Base-by-base conservation (phyloP, 2,329 filamentous ascomycete genomes). In the Hymenoscyphus scutula region DNA sequence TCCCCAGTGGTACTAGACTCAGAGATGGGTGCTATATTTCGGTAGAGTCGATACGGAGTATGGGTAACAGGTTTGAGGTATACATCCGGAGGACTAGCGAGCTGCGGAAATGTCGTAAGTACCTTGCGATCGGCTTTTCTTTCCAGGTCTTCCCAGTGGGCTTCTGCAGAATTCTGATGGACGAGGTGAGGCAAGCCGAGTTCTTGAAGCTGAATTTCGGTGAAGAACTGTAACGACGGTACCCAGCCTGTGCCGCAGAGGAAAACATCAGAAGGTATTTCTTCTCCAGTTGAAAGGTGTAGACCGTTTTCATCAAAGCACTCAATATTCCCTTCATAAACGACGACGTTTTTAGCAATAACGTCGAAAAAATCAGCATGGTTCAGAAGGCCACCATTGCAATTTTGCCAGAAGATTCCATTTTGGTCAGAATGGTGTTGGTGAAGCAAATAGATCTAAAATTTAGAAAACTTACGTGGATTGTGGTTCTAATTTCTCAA, bases 321-420 rank as follows among this genome's bases (percentile, higher is more conserved):
- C 37, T 65, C 62, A 51, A 73, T 62, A 51, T 67, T 62, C 11
- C 59, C 67, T 25, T 62, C 60, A 58, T 71, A 61, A 38, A 70
- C 62, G 11, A 63, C 45, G 25, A 71, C 68, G 10, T 71, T 66
- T 13, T 71, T 64, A 25, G 70, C 66, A 38, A 72, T 67, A 5
- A 66, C 66, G 45, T 70, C 60, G 59, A 66, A 72, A 61, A 73
- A 72, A 56, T 72, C 70, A 17, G 65, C 58, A 53, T 72, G 71
- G 58, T 72, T 68, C n/a, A 68, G 65, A 37, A 70, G 67, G 45
- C 71, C 71, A n/a, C 68, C 67, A 7, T 70, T 70, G 29, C 67
- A 63, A 56, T 71, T 72, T 57, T 69, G 67, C 70, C 69, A 72
- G 41, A 72, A 71, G 5, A 72, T 69, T 19, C 69, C 71, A n/a